Percentiles rank a stretch among this genome's conserved stretches.
These are phyloP conservation scores for Tanacetum coccineum DNA, from an alignment of 129 eudicot species.

Conservation along the genomic window DNA sequence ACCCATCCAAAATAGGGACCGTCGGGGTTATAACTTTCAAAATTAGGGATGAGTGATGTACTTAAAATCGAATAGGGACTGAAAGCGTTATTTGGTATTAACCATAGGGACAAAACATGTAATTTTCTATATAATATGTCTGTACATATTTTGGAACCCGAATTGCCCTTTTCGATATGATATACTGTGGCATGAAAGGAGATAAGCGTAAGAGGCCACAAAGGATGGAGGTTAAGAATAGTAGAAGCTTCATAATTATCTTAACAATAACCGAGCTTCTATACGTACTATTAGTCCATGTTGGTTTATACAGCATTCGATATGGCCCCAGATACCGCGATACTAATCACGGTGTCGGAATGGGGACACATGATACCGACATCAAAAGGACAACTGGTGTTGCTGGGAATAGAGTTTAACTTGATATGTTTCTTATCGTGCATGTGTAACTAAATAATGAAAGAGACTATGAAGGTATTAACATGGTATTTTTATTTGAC, in stretches of 20 bases:
- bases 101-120: too few species aligned
- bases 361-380: slow-evolving; percentile 36
- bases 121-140: too few species aligned
- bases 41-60: too few species aligned
- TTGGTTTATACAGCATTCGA: slow-evolving; percentile 66
- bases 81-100: too few species aligned
- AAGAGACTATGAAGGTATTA: background rate
- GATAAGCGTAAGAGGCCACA: slow-evolving; percentile 65
- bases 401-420: slow-evolving; percentile 32
- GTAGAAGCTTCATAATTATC: slow-evolving; percentile 73
- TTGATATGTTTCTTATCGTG: too few species aligned
- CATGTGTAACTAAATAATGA: slow-evolving; percentile 3
- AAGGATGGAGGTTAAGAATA: slow-evolving; percentile 82
- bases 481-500: background rate
- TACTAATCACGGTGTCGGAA: slow-evolving; percentile 63
- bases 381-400: slow-evolving; percentile 28
- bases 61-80: too few species aligned
- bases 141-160: too few species aligned
- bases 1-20: too few species aligned
- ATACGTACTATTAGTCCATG: slow-evolving; percentile 59
- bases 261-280: slow-evolving; percentile 55
- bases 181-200: slow-evolving; percentile 87
- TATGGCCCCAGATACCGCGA: slow-evolving; percentile 92
- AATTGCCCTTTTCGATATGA: too few species aligned
- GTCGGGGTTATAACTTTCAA: too few species aligned